Percentiles rank a stretch among this genome's conserved stretches.
Evolutionary conservation across 495 filamentous ascomycete genomes (phyloP).

Genomic region (Lasiosphaeria hispida): DNA sequence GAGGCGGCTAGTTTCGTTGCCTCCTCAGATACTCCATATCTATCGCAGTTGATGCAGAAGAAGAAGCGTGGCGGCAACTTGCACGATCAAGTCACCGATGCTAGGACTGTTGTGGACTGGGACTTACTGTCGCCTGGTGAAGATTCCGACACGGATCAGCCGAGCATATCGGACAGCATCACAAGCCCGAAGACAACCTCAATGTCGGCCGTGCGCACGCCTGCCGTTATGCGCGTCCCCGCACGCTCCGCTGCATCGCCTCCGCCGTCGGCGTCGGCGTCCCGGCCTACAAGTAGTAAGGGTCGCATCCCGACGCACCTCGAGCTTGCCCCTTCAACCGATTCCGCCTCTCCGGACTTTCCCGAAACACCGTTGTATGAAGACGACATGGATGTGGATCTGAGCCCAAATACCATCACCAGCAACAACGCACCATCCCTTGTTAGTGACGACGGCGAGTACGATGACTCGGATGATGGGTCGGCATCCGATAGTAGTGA

Average conservation of each 20-base stretch:
- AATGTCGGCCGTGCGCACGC: slow-evolving; percentile 30
- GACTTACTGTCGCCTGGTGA: slow-evolving; percentile 50
- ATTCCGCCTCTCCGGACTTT: slow-evolving; percentile 24
- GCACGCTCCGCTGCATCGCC: slow-evolving; percentile 58
- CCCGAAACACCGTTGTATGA: slow-evolving; percentile 44
- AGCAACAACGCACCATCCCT: slow-evolving; percentile 81
- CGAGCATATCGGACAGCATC: slow-evolving; percentile 17
- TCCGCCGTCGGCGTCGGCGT: slow-evolving; percentile 35
- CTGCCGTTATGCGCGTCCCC: slow-evolving; percentile 52
- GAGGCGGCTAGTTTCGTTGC: slow-evolving; percentile 47
- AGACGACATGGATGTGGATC: slow-evolving; percentile 57
- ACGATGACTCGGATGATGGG: slow-evolving; percentile 56
- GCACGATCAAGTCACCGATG: slow-evolving; percentile 55
- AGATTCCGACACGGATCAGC: slow-evolving; percentile 44
- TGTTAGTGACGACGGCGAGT: slow-evolving; percentile 82
- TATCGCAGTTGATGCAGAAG: slow-evolving; percentile 67
- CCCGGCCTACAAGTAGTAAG: slow-evolving; percentile 57
- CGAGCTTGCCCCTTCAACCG: background rate
- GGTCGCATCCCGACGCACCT: slow-evolving; percentile 32
- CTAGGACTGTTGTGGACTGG: slow-evolving; percentile 54
- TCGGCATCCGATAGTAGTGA: slow-evolving; percentile 46
- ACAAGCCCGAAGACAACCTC: slow-evolving; percentile 22
- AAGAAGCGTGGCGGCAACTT: slow-evolving; percentile 65
- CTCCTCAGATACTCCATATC: slow-evolving; percentile 69
- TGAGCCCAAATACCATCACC: slow-evolving; percentile 76